Base-by-base conservation (phyloP, 352 stramenopile species). In the Phytophthora sp. region DNA sequence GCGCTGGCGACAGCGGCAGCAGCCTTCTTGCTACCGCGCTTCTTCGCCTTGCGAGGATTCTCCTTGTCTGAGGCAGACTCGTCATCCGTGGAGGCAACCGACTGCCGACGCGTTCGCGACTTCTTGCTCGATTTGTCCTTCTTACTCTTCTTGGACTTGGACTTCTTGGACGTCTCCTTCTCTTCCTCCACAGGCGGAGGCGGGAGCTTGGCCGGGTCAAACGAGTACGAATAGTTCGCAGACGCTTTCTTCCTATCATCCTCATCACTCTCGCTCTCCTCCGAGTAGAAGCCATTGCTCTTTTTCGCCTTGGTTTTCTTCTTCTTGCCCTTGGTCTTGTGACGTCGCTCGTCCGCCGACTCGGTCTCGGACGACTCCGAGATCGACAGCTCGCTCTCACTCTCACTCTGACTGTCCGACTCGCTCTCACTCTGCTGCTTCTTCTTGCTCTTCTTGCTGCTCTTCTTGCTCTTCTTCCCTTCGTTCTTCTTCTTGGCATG, bases 161-260 rank as follows among this genome's bases (percentile, higher is more conserved):
- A 42, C 21, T 59, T 62, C 31, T 68, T 64, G 12, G 26, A 56
- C 20, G 43, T 65, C 21, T 58, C 45, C 13, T 66, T 66, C 21
- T 62, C 35, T 24, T 81, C 51, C 4, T 73, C 56, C 5, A 34
- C 51, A 51, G 72, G 70, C 6, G 76, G 42, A 34, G 70, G 64
- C 10, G 73, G 73, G 1, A 85, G 62, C 41, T 88, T 88, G 9
- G 75, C 62, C 20, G 75, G 73, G 28, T 84, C 78, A 34, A 85
- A 85, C 2, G 75, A 77, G 63, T 69, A 84, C 45, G 66, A 55
- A 62, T 84, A 88, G 53, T 79, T 20, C 15, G 49, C 48, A 7
- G 64, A 34, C 3, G 64, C 13, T 30, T 64, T 62, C 42, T 69
- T 66, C 54, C 62, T 79, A 35, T 62, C 65, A n/a, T 63, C 53